These are phyloP conservation scores for Candida nitratophila DNA, from an alignment of 805 yeast genomes.

Conservation along the genomic window DNA sequence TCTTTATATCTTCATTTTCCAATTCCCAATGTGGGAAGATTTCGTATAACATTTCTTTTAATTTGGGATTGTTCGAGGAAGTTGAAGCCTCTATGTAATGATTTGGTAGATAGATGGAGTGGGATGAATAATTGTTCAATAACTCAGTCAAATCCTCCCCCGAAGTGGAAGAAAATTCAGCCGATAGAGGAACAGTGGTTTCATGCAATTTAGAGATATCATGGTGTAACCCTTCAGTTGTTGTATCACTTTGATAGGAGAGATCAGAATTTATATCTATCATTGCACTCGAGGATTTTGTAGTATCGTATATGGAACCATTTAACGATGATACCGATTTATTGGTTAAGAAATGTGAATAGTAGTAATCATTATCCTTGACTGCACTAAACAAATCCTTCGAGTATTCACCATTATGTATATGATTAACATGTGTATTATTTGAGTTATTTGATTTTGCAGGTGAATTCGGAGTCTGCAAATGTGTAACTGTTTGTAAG, in stretches of 20 bases:
- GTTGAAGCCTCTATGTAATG: slow-evolving; percentile 29
- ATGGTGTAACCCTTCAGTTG: neutral
- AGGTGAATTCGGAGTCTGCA: slow-evolving; percentile 2
- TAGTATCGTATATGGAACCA: slow-evolving; percentile 2
- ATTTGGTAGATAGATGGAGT: slow-evolving; percentile 43
- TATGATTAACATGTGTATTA: neutral
- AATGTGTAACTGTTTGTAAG: neutral
- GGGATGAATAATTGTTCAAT: slow-evolving; percentile 30
- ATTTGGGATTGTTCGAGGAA: slow-evolving; percentile 26
- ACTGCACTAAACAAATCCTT: neutral
- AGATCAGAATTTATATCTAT: neutral
- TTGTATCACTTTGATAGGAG: neutral
- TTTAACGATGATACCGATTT: slow-evolving; percentile 20
- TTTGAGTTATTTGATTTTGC: neutral
- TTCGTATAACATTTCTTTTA: slow-evolving; percentile 30
- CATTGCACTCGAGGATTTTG: neutral
- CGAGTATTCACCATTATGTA: neutral
- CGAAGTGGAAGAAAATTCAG: neutral
- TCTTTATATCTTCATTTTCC: slow-evolving; percentile 20
- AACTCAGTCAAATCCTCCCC: slow-evolving; percentile 5
- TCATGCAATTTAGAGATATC: too few relatives aligned
- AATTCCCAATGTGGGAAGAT: slow-evolving; percentile 35
- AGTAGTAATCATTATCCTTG: slow-evolving; percentile 4
- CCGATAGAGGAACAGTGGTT: too few relatives aligned
- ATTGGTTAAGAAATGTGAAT: slow-evolving; percentile 16